A percentile compares a stretch with the other conserved stretches of the same genome.
phyloP scores from a whole-genome alignment of 2,329 filamentous ascomycete species.

The Trichoderma afroharzianum region DNA sequence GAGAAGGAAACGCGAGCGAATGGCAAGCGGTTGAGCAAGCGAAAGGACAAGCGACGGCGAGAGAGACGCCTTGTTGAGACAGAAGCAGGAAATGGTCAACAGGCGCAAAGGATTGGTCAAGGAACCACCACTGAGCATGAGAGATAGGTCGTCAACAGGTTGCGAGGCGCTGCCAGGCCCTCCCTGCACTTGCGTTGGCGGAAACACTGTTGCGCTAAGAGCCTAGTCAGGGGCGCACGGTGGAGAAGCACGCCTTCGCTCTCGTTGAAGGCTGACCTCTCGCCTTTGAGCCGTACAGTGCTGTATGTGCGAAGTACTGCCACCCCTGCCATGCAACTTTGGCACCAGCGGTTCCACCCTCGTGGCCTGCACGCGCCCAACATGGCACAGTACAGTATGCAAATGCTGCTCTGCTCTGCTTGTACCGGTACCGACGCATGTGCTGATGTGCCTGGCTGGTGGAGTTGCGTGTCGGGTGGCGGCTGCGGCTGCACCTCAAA shows the following conservation, averaged over 20 bases:
- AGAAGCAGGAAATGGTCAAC: conserved; percentile 1
- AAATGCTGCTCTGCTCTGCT: not conserved
- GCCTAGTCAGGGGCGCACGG: conserved; percentile 14
- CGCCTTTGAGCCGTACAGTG: not conserved
- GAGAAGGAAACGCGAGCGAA: not conserved
- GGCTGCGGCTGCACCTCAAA: conserved; percentile 16
- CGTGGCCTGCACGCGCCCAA: not conserved
- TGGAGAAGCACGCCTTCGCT: conserved; percentile 13
- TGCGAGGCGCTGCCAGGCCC: conserved; percentile 12
- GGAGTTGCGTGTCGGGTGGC: conserved; percentile 3
- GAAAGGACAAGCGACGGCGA: not conserved
- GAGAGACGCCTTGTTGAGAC: not conserved
- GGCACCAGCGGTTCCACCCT: conserved; percentile 5
- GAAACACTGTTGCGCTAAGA: conserved; percentile 14
- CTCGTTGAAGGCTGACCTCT: not conserved
- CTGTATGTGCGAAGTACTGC: not conserved
- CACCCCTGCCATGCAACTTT: not conserved
- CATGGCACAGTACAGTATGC: not conserved
- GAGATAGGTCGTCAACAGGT: not conserved
- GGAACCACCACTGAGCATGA: not conserved
- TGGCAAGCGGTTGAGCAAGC: not conserved
- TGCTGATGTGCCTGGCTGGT: conserved; percentile 5
- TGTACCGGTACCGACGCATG: conserved; percentile 1
- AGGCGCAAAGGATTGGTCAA: conserved; percentile 2
- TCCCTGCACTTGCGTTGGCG: conserved; percentile 15